Base-by-base conservation (phyloP, 345 rosid genomes). In the Sonneratia caseolaris region DNA sequence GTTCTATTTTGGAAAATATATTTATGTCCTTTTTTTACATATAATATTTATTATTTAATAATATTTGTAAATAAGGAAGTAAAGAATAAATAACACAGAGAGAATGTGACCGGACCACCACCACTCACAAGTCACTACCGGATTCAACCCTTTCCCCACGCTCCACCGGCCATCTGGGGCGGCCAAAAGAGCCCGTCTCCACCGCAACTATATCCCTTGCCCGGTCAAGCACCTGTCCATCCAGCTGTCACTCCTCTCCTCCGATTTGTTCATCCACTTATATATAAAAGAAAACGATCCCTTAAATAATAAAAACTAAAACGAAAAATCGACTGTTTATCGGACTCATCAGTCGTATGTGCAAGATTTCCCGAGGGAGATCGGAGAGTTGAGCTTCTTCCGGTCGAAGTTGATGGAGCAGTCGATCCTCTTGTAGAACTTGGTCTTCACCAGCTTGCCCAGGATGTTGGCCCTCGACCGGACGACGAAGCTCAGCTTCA, bases 401-500 rank as follows among this genome's bases (percentile, higher is more conserved):
- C 82, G 87, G 75, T 90, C 85, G 64, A 83, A 90, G 40, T 85
- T 85, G 73, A 92, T 42, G 42, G 78, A 75, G 74, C 99, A 95
- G 3, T 79, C 83, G 27, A 95, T 84, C 69, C 68, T 86, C 86
- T 80, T 90, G 83, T 80, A 64, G 78, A 92, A 95, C 71, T 84
- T 95, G 0, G 96, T 91, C 78, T 89, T 87, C 18, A 95, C 99
- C 85, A 95, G 73, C 78, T 83, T 90, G 19, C 99, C 99, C 85
- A 95, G 68, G 49, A 95, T 96, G 75, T 90, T 86, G 68, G 99
- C 97, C 61, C 80, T 84, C 43, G 99, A 95, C 66, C 84, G 73
- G 65, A 95, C 86, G 1, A 75, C 70, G 81, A 90, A 86, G 55
- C 77, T 85, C 72, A 95, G 81, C 35, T 68, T 77, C 75, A 95